These are phyloP conservation scores for Leccinum subtestaceum DNA, from an alignment of 768 basidiomycete species.

Conservation along the genomic window DNA sequence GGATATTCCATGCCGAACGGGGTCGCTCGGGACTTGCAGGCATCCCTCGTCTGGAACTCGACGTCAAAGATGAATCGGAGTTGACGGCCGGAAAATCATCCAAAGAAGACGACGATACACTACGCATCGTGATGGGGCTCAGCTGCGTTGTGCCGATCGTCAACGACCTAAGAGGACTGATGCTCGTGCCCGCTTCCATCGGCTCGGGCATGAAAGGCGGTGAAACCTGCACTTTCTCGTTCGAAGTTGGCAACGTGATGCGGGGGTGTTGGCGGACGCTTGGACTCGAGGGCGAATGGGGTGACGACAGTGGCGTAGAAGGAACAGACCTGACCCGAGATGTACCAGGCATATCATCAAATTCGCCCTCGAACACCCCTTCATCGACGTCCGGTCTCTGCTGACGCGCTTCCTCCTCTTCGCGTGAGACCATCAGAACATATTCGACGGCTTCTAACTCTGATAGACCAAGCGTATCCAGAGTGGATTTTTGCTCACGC, in stretches of 20 bases:
- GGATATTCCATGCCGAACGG: slow-evolving; percentile 41
- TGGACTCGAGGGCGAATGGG: slow-evolving; percentile 20
- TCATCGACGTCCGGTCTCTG: slow-evolving; percentile 37
- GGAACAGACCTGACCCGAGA: slow-evolving; percentile 10
- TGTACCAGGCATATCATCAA: slow-evolving; percentile 14
- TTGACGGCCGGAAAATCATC: slow-evolving; percentile 36
- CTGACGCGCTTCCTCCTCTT: slow-evolving; percentile 48
- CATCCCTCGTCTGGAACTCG: slow-evolving; percentile 20
- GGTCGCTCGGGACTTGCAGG: slow-evolving; percentile 13
- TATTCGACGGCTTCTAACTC: slow-evolving; percentile 79
- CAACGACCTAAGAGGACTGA: slow-evolving; percentile 26
- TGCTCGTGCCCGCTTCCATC: slow-evolving; percentile 47
- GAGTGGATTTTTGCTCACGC: slow-evolving; percentile 52
- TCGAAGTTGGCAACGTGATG: slow-evolving; percentile 33
- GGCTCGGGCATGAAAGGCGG: slow-evolving; percentile 50
- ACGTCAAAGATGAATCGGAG: slow-evolving; percentile 26
- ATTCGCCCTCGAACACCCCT: slow-evolving; percentile 57
- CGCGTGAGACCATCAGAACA: slow-evolving; percentile 79
- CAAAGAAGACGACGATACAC: slow-evolving; percentile 22
- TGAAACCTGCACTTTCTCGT: slow-evolving; percentile 56
- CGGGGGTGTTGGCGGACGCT: slow-evolving; percentile 31
- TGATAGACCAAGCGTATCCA: slow-evolving; percentile 65
- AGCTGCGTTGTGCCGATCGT: slow-evolving; percentile 6
- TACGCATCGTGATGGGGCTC: slow-evolving; percentile 7
- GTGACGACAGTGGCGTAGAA: slow-evolving; percentile 6